Conservation (phyloP, 495 filamentous ascomycete genomes). For the Aspergillus haitiensis region DNA sequence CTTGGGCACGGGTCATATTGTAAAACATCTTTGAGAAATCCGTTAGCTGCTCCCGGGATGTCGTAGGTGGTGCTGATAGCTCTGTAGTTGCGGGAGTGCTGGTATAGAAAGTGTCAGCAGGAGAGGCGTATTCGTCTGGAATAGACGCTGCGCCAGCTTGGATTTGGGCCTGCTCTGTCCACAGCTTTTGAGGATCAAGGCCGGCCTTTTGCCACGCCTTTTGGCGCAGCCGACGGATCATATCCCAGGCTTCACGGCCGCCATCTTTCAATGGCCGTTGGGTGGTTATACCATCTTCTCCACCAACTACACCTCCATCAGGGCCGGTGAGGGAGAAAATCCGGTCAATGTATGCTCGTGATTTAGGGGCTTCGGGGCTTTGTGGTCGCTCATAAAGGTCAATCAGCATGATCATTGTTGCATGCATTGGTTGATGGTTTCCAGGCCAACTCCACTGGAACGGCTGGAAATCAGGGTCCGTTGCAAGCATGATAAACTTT, state of each 20-base stretch:
- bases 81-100: not conserved
- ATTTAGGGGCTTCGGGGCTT: constrained; percentile 48
- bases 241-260: constrained; percentile 55
- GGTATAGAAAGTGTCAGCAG: constrained; percentile 18
- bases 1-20: constrained; percentile 41
- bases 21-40: constrained; percentile 45
- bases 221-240: constrained; percentile 53
- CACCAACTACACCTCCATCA: constrained; percentile 52
- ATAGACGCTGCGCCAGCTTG: constrained; percentile 36
- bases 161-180: constrained; percentile 51
- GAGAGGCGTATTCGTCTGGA: constrained; percentile 24
- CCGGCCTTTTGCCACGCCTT: constrained; percentile 54
- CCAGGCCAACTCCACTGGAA: constrained; percentile 62
- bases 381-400: constrained; percentile 55
- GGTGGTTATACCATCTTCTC: constrained; percentile 49
- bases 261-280: constrained; percentile 53
- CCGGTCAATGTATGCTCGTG: constrained; percentile 51
- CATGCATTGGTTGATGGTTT: constrained; percentile 58
- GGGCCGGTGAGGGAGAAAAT: constrained; percentile 54
- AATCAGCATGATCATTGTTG: constrained; percentile 59
- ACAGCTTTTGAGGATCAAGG: constrained; percentile 45
- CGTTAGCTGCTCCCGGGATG: constrained; percentile 21
- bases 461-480: constrained; percentile 53
- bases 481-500: constrained; percentile 54
- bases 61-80: constrained; percentile 11